phyloP scores from a whole-genome alignment of 2,329 filamentous ascomycete genomes.

The Claviceps sp. region DNA sequence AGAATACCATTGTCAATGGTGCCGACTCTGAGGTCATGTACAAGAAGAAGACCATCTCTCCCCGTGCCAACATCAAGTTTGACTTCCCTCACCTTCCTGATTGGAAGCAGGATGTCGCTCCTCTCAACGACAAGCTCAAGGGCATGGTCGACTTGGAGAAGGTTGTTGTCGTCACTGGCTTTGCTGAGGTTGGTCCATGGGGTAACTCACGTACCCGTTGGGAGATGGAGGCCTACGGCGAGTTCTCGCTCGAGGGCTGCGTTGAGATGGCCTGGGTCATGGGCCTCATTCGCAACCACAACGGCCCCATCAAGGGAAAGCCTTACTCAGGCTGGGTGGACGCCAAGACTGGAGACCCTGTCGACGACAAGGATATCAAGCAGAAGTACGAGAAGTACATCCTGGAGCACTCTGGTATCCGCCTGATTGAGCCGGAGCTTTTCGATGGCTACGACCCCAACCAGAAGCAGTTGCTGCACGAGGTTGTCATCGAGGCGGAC shows the following conservation, averaged over 20 bases:
- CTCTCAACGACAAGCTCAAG: conserved; percentile 76
- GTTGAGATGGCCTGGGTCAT: conserved; percentile 99
- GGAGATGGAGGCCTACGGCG: conserved; percentile 97
- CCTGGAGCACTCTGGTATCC: conserved; percentile 91
- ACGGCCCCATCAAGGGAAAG: conserved; percentile 89
- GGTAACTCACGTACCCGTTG: conserved; percentile 95
- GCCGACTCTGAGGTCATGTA: conserved; percentile 84
- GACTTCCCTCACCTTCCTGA: conserved; percentile 83
- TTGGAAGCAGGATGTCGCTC: conserved; percentile 83
- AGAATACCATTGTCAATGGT: conserved; percentile 95
- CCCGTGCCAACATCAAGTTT: conserved; percentile 95
- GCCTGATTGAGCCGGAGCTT: conserved; percentile 91
- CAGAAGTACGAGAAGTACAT: conserved; percentile 94
- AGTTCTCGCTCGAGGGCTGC: conserved; percentile 95
- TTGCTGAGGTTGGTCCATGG: conserved; percentile 93
- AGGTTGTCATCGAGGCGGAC: conserved; percentile 94
- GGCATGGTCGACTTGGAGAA: conserved; percentile 98
- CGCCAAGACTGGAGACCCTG: conserved; percentile 81
- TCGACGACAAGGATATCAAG: conserved; percentile 98
- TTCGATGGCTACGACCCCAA: conserved; percentile 96
- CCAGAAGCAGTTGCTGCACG: conserved; percentile 96
- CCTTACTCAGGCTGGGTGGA: conserved; percentile 97
- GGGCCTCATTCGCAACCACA: conserved; percentile 98
- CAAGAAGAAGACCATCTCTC: conserved; percentile 86
- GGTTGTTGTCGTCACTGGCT: conserved; percentile 94